These are phyloP conservation scores for Phycomyces nitens DNA, from an alignment of 192 early-diverging fungal genomes.

Conservation along the genomic window DNA sequence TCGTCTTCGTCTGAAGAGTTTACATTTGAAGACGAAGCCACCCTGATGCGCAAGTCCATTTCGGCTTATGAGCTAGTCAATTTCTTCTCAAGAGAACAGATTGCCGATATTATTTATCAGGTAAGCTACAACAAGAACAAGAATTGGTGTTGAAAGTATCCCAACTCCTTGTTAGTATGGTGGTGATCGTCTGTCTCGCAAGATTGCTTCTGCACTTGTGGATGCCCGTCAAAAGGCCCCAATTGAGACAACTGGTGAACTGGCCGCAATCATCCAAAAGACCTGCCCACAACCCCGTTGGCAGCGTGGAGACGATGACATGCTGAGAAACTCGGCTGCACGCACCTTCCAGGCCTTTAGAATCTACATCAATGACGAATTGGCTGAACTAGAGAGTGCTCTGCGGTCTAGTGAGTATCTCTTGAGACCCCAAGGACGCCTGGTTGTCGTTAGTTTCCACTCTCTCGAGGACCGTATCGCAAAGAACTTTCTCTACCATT, in stretches of 20 bases:
- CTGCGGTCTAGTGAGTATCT: conserved; percentile 50
- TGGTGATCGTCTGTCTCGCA: conserved; percentile 58
- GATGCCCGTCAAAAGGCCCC: conserved; percentile 41
- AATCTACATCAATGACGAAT: conserved; percentile 73
- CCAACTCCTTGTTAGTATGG: no score
- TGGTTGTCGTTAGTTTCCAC: conserved; percentile 70
- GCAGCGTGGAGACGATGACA: conserved; percentile 35
- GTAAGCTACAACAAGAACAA: no score
- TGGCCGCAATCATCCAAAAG: conserved; percentile 52
- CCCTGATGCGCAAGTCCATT: conserved; percentile 35
- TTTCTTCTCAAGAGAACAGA: conserved; percentile 53
- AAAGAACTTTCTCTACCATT: conserved; percentile 54
- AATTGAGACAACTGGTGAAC: conserved; percentile 53
- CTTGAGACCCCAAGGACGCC: conserved; percentile 47
- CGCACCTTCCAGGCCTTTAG: conserved; percentile 59
- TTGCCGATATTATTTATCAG: conserved; percentile 60
- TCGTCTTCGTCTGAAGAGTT: no score
- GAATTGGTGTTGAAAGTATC: no score
- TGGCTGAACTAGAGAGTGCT: conserved; percentile 53
- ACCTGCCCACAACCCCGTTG: conserved; percentile 43
- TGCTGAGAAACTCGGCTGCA: conserved; percentile 52
- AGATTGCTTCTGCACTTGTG: conserved; percentile 63
- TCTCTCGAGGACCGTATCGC: conserved; percentile 72
- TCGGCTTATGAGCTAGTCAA: conserved; percentile 65
- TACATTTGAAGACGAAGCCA: conserved; percentile 11